Evolutionary conservation across 345 rosid genomes (phyloP).

Genomic region (Pistacia integerrima): DNA sequence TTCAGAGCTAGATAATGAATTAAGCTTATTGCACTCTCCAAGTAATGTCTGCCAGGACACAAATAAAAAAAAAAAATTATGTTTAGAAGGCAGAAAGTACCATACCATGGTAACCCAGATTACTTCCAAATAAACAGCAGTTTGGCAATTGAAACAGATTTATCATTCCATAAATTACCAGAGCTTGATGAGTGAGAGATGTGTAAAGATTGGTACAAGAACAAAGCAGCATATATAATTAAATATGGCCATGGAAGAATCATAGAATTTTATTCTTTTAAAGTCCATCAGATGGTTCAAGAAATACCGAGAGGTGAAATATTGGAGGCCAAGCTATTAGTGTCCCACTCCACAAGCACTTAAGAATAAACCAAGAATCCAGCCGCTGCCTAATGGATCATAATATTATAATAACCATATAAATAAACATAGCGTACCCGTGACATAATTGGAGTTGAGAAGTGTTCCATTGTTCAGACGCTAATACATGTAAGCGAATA

Average conservation of each 20-base stretch:
- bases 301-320: too few species aligned
- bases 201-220: not conserved
- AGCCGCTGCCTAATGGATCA: not conserved
- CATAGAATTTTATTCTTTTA: too few species aligned
- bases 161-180: not conserved
- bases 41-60: conserved; percentile 42
- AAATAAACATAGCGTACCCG: conserved; percentile 36
- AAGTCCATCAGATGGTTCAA: too few species aligned
- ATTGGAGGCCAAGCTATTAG: too few species aligned
- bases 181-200: not conserved
- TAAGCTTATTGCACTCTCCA: conserved; percentile 56
- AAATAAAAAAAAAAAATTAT: conserved; percentile 14
- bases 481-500: conserved; percentile 56
- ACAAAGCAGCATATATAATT: too few species aligned
- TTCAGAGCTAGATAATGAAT: conserved; percentile 61
- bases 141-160: too few species aligned
- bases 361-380: too few species aligned
- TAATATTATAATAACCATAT: not conserved
- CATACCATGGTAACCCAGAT: not conserved
- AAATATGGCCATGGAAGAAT: too few species aligned
- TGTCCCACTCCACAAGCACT: too few species aligned
- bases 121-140: not conserved
- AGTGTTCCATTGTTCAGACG: conserved; percentile 69
- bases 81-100: conserved; percentile 1
- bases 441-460: conserved; percentile 56